Evolutionary conservation across 768 basidiomycete species (phyloP).

Genomic region (Calvatia gigantea): DNA sequence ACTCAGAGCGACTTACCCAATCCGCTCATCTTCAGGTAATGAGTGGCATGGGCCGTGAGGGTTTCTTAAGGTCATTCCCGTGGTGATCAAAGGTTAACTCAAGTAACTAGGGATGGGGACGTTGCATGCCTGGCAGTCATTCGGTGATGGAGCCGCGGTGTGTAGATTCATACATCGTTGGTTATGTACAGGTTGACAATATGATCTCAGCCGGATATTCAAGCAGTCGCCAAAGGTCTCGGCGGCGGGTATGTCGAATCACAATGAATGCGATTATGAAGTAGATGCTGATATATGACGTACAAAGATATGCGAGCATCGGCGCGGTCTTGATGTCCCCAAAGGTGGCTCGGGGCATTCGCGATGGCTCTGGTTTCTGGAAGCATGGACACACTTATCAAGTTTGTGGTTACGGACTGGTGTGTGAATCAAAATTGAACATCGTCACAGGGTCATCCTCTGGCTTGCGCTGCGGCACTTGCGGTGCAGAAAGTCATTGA

Average conservation of each 20-base stretch:
- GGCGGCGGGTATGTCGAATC: conserved; percentile 68
- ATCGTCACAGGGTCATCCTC: conserved; percentile 56
- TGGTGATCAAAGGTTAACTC: not conserved
- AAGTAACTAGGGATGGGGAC: conserved; percentile 73
- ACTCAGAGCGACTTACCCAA: not conserved
- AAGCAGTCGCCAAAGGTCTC: conserved; percentile 86
- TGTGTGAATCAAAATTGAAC: not conserved
- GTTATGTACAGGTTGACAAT: conserved; percentile 1
- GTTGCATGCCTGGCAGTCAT: conserved; percentile 81
- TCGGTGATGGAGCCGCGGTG: conserved; percentile 66
- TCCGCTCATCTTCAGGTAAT: conserved; percentile 47
- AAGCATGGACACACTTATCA: conserved; percentile 89
- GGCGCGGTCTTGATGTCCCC: conserved; percentile 79
- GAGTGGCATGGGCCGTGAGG: conserved; percentile 87
- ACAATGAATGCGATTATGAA: not conserved
- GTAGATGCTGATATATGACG: not conserved
- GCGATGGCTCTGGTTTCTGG: conserved; percentile 64
- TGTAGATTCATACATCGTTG: conserved; percentile 13
- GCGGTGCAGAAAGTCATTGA: conserved; percentile 76
- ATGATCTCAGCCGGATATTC: conserved; percentile 64
- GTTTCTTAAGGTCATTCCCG: not conserved
- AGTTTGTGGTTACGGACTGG: conserved; percentile 26
- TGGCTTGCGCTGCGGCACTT: conserved; percentile 75
- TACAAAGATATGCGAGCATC: conserved; percentile 68
- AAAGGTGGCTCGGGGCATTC: conserved; percentile 66